Percentiles rank a stretch among this genome's conserved stretches.
Evolutionary conservation across 257 asterid species (phyloP).

Genomic region (Capsicum rhomboideum): DNA sequence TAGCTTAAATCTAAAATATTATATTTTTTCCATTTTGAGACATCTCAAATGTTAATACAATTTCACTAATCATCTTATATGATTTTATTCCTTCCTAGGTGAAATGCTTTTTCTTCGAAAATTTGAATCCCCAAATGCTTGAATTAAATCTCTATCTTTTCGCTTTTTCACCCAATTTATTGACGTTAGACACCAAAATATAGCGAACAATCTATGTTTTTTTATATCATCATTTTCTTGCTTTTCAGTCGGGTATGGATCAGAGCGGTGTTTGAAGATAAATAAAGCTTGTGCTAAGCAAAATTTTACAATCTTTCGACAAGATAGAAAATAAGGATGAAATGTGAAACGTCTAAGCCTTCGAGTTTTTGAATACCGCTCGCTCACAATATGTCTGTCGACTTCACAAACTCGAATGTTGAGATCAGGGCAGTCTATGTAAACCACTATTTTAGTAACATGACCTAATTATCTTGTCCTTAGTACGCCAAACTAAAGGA

Average conservation of each 20-base stretch:
- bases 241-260: not conserved
- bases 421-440: too few species aligned
- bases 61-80: not conserved
- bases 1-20: not conserved
- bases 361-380: too few species aligned
- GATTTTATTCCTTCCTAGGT: not conserved
- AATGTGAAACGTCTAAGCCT: not conserved
- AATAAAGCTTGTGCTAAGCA: not conserved
- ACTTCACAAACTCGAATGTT: too few species aligned
- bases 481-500: not conserved
- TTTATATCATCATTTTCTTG: not conserved
- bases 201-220: not conserved
- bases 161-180: not conserved
- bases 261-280: not conserved
- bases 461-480: not conserved
- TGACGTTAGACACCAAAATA: not conserved
- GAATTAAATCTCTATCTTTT: not conserved
- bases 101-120: too few species aligned
- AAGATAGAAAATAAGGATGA: not conserved
- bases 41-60: not conserved
- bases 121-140: not conserved
- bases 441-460: not conserved
- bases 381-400: too few species aligned
- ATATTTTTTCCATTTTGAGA: not conserved
- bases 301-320: too few species aligned